phyloP scores from a whole-genome alignment of 148 eudicot species.

The Rhododendron molle region DNA sequence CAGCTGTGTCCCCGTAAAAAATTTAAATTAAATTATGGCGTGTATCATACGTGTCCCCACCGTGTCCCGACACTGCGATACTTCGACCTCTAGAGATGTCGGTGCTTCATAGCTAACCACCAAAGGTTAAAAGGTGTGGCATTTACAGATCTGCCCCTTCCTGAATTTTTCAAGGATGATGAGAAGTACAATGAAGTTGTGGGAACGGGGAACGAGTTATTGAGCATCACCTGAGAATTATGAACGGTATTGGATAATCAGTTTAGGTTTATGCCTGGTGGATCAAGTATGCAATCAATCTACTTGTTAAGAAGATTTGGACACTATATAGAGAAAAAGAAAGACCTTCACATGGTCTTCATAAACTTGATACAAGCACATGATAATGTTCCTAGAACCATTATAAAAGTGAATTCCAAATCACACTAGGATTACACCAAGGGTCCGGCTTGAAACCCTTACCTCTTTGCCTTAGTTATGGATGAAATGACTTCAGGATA shows the following conservation, averaged over 20 bases:
- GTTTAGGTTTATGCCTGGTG: background rate
- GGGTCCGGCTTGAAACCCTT: background rate
- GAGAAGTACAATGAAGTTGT: background rate
- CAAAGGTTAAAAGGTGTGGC: background rate
- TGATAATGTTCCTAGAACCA: background rate
- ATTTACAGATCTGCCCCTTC: background rate
- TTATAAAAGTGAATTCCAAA: background rate
- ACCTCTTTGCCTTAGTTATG: background rate
- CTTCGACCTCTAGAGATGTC: too few relatives aligned
- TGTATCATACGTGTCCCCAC: too few relatives aligned
- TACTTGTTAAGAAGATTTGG: background rate
- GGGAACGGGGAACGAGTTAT: background rate
- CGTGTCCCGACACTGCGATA: too few relatives aligned
- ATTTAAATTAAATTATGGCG: too few relatives aligned
- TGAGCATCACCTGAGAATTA: background rate
- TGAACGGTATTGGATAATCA: background rate
- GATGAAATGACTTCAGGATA: background rate
- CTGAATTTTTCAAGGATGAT: background rate
- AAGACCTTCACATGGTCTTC: background rate
- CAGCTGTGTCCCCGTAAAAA: too few relatives aligned
- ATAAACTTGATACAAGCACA: background rate
- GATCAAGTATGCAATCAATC: background rate
- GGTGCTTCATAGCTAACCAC: background rate
- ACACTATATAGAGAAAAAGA: background rate
- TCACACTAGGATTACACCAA: background rate